Evolutionary conservation across 257 asterid genomes (phyloP).

Genomic region (Solanum etuberosum): DNA sequence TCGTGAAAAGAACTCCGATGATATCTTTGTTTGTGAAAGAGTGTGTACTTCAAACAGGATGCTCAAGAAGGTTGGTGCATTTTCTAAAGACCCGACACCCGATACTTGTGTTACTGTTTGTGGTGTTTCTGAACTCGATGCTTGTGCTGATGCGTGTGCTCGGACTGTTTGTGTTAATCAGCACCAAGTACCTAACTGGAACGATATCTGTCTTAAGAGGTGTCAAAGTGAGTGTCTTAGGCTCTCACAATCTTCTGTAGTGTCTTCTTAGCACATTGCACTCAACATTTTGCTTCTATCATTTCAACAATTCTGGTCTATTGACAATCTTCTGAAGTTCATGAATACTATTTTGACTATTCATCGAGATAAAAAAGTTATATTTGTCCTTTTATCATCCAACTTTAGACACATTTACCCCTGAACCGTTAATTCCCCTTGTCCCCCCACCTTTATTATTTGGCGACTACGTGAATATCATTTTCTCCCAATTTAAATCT

Average conservation of each 20-base stretch:
- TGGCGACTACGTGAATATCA: neutral
- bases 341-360: neutral
- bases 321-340: neutral
- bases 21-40: constrained; percentile 82
- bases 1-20: constrained; percentile 79
- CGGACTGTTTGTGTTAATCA: constrained; percentile 86
- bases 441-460: neutral
- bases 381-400: neutral
- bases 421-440: neutral
- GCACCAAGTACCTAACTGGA: constrained; percentile 96
- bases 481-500: neutral
- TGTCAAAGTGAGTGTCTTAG: constrained; percentile 93
- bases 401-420: neutral
- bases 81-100: constrained; percentile 90
- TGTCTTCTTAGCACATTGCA: neutral
- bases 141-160: constrained; percentile 96
- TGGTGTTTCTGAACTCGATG: constrained; percentile 93
- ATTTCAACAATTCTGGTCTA: neutral
- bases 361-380: neutral
- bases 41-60: constrained; percentile 94
- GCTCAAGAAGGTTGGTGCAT: constrained; percentile 89
- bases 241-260: constrained; percentile 43
- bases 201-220: constrained; percentile 80
- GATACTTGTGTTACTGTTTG: constrained; percentile 92
- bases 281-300: neutral